These are phyloP conservation scores for Diaporthe sp. DNA, from an alignment of 2,329 filamentous ascomycete species.

Conservation along the genomic window DNA sequence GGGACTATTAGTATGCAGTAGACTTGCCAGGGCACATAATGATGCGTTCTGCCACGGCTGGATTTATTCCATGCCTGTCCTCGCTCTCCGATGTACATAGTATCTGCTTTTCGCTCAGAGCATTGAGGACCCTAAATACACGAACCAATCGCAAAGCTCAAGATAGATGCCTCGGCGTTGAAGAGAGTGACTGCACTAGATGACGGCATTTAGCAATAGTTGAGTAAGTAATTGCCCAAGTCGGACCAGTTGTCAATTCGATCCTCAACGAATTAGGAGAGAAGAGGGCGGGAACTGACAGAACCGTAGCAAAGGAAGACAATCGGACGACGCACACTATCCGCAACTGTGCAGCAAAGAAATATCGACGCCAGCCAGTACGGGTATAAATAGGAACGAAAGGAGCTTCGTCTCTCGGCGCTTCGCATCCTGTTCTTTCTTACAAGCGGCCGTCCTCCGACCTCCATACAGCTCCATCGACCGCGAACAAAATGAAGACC, in stretches of 20 bases:
- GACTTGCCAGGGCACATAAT: neutral
- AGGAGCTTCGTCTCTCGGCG: neutral
- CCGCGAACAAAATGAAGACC: slow-evolving; percentile 7
- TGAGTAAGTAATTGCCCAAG: neutral
- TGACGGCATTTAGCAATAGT: neutral
- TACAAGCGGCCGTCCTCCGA: too few species aligned
- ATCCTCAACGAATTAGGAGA: neutral
- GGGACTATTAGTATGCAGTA: neutral
- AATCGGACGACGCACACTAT: neutral
- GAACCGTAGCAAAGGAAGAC: neutral
- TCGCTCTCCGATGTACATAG: neutral
- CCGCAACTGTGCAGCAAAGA: neutral
- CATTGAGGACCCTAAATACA: neutral
- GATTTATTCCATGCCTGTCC: neutral
- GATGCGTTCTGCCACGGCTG: neutral
- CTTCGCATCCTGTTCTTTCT: neutral
- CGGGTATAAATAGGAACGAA: neutral
- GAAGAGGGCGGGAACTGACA: neutral
- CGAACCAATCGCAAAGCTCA: slow-evolving; percentile 13
- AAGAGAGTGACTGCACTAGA: neutral
- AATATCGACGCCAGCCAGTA: neutral
- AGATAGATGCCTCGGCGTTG: neutral
- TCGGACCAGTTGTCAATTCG: too few species aligned
- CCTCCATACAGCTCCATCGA: neutral
- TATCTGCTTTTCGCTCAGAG: neutral